Conservation (phyloP, 345 rosid species). For the Lagerstroemia speciosa region DNA sequence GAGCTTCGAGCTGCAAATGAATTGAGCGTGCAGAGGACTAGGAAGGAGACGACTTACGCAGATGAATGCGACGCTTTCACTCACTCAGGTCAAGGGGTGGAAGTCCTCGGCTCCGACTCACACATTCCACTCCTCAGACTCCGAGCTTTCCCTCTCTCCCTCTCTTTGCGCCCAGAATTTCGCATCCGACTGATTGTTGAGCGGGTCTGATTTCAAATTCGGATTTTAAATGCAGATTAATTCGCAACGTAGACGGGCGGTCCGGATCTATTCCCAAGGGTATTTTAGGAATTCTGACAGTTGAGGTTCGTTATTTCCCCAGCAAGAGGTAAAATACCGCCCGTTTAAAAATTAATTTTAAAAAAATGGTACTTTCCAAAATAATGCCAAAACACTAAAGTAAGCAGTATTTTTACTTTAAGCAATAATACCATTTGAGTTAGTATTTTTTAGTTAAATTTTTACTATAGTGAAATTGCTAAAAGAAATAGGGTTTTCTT, state of each 20-base stretch:
- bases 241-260: constrained; percentile 33
- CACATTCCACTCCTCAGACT: not conserved
- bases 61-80: not conserved
- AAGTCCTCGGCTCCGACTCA: not conserved
- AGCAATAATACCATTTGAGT: too few species aligned
- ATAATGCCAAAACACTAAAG: too few species aligned
- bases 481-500: too few species aligned
- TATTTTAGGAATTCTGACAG: constrained; percentile 13
- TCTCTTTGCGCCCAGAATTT: not conserved
- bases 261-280: constrained; percentile 16
- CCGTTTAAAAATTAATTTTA: too few species aligned
- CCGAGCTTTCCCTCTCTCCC: not conserved
- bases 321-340: too few species aligned
- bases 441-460: too few species aligned
- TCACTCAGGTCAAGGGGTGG: not conserved
- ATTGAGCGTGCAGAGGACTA: not conserved
- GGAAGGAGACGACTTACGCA: not conserved
- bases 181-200: too few species aligned
- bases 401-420: too few species aligned
- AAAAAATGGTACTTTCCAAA: too few species aligned
- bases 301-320: constrained; percentile 5
- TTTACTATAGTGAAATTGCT: too few species aligned
- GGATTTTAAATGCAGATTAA: constrained; percentile 55
- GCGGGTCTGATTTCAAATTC: constrained; percentile 50
- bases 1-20: too few species aligned